Conservation (phyloP, 352 stramenopile genomes). For the Thraustotheca clavata region DNA sequence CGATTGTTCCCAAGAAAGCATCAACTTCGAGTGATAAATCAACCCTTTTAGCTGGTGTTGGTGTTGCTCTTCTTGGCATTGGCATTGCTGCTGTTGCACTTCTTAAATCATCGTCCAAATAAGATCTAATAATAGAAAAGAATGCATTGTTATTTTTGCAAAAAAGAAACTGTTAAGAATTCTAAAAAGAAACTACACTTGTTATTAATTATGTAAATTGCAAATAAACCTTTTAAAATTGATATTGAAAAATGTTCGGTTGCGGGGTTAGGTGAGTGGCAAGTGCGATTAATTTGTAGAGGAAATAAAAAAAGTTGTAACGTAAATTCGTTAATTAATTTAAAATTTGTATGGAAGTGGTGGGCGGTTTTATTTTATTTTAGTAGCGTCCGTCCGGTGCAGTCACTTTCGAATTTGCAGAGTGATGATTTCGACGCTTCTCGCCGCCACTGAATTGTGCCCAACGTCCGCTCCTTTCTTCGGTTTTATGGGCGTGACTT, state of each 20-base stretch:
- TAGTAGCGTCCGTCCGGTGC: neutral
- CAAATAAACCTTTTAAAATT: too few relatives aligned
- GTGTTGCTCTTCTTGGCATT: neutral
- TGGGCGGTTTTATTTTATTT: conserved; percentile 15
- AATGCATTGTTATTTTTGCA: too few relatives aligned
- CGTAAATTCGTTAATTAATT: neutral
- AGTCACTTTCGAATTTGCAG: conserved; percentile 19
- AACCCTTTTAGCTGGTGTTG: neutral
- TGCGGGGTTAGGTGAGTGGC: too few relatives aligned
- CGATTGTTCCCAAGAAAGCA: neutral
- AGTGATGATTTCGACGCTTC: conserved; percentile 1
- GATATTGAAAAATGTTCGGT: too few relatives aligned
- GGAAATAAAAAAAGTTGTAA: too few relatives aligned
- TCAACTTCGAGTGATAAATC: conserved; percentile 3
- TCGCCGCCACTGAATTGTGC: conserved; percentile 84
- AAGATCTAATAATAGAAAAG: too few relatives aligned
- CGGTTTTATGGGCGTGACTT: conserved; percentile 98
- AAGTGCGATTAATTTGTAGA: too few relatives aligned
- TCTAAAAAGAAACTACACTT: too few relatives aligned
- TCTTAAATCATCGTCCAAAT: conserved; percentile 6
- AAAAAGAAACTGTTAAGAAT: too few relatives aligned
- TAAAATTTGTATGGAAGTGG: neutral
- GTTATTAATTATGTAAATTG: too few relatives aligned
- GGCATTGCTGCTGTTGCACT: conserved; percentile 8
- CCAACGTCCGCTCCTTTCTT: conserved; percentile 99